phyloP scores from a whole-genome alignment of 2,329 filamentous ascomycete genomes.

The Penicillium occitanis region DNA sequence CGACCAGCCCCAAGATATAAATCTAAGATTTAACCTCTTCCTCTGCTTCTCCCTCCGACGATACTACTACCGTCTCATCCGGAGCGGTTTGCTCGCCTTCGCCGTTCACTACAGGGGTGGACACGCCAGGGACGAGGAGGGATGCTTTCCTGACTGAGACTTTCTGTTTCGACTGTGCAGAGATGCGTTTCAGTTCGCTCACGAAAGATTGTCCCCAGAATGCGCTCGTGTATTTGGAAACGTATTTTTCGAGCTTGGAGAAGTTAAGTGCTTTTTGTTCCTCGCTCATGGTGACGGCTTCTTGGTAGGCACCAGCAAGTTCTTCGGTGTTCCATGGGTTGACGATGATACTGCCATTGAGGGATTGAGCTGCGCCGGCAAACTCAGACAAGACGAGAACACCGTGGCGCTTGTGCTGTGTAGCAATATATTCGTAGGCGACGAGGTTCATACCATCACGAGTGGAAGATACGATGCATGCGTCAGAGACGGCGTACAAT shows the following conservation, averaged over 20 bases:
- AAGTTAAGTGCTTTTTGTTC: slow-evolving; percentile 82
- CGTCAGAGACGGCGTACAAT: slow-evolving; percentile 83
- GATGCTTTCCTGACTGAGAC: slow-evolving; percentile 36
- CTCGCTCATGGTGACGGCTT: slow-evolving; percentile 89
- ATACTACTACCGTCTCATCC: slow-evolving; percentile 9
- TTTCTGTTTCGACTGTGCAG: slow-evolving; percentile 41
- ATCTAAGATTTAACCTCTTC: not conserved
- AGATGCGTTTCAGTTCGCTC: slow-evolving; percentile 68
- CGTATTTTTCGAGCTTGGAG: slow-evolving; percentile 84
- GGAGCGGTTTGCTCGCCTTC: slow-evolving; percentile 8
- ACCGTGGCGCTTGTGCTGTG: slow-evolving; percentile 81
- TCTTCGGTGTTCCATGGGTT: slow-evolving; percentile 98
- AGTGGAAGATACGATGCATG: slow-evolving; percentile 84
- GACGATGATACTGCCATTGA: slow-evolving; percentile 86
- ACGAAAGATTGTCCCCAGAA: slow-evolving; percentile 95
- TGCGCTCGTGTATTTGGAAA: slow-evolving; percentile 91
- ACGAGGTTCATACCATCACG: slow-evolving; percentile 97
- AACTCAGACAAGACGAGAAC: slow-evolving; percentile 94
- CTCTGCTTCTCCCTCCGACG: slow-evolving; percentile 15
- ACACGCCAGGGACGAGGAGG: slow-evolving; percentile 21
- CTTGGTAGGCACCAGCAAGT: slow-evolving; percentile 85
- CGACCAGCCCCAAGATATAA: not conserved
- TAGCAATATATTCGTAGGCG: slow-evolving; percentile 94
- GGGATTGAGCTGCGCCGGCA: slow-evolving; percentile 84
- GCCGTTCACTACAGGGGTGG: slow-evolving; percentile 24